Conservation (phyloP, 352 stramenopile genomes). For the Pythium grandisporangium region DNA sequence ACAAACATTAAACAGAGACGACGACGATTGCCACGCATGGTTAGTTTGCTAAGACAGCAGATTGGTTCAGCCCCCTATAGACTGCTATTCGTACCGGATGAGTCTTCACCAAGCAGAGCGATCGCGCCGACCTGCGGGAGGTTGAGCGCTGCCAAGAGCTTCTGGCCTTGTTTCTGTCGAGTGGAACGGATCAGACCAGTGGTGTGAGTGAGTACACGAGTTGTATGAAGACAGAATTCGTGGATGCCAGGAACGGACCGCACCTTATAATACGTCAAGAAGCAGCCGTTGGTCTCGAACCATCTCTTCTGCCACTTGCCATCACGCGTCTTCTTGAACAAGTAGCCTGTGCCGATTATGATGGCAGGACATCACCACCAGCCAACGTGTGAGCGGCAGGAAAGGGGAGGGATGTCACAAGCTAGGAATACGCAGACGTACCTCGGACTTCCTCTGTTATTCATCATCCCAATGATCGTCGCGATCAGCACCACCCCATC, state of each 20-base stretch:
- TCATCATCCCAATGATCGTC: no score
- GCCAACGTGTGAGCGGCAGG: background rate
- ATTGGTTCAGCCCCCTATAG: background rate
- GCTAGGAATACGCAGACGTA: constrained; percentile 8
- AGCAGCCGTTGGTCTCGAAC: constrained; percentile 98
- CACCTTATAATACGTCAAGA: constrained; percentile 98
- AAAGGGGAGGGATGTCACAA: background rate
- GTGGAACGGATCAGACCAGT: background rate
- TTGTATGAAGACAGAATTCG: no score
- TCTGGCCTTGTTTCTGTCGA: constrained; percentile 85
- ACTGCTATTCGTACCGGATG: constrained; percentile 27
- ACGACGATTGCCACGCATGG: no score
- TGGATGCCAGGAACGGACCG: no score
- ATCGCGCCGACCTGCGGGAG: constrained; percentile 89
- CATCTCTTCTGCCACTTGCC: constrained; percentile 97
- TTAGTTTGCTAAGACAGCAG: background rate
- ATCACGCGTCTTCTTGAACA: constrained; percentile 92
- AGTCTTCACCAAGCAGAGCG: constrained; percentile 58
- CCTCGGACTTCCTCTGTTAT: constrained; percentile 48
- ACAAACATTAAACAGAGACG: no score
- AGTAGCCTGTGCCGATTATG: constrained; percentile 77
- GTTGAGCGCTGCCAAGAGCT: constrained; percentile 91
- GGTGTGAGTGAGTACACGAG: constrained; percentile 13
- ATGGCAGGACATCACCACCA: background rate
- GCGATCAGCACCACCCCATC: no score